These are phyloP conservation scores for Kodamaea plutei DNA, from an alignment of 1,139 yeast genomes.

Conservation along the genomic window DNA sequence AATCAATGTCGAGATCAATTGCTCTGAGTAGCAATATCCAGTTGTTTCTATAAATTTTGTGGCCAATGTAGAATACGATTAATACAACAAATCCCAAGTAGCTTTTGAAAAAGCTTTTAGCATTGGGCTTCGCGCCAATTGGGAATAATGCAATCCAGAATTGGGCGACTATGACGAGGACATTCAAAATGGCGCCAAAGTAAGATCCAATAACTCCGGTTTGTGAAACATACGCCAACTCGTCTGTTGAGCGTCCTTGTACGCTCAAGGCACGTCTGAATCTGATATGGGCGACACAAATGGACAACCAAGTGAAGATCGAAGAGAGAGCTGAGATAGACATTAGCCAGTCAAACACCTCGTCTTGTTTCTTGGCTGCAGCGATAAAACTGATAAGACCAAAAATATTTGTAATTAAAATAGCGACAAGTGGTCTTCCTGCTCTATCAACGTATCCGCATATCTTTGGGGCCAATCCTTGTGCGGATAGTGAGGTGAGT, in stretches of 20 bases:
- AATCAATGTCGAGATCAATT: slow-evolving; percentile 57
- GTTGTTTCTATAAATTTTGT: slow-evolving; percentile 39
- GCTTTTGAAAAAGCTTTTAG: slow-evolving; percentile 30
- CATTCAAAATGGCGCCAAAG: slow-evolving; percentile 43
- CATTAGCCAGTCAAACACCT: slow-evolving; percentile 34
- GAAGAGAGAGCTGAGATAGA: slow-evolving; percentile 38
- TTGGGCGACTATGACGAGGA: slow-evolving; percentile 52
- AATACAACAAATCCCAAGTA: slow-evolving; percentile 39
- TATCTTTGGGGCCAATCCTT: slow-evolving; percentile 24
- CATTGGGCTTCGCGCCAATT: slow-evolving; percentile 32
- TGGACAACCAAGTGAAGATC: slow-evolving; percentile 39
- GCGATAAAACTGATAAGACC: slow-evolving; percentile 28
- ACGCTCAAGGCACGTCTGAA: slow-evolving; percentile 31
- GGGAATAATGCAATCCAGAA: slow-evolving; percentile 45
- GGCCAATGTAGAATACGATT: slow-evolving; percentile 34
- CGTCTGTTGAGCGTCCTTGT: slow-evolving; percentile 42
- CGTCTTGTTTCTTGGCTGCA: slow-evolving; percentile 30
- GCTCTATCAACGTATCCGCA: slow-evolving; percentile 25
- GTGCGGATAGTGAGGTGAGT: slow-evolving; percentile 22
- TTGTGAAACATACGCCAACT: slow-evolving; percentile 52
- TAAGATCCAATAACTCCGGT: slow-evolving; percentile 53
- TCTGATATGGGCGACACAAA: slow-evolving; percentile 34
- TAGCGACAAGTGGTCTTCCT: slow-evolving; percentile 30
- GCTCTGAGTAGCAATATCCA: slow-evolving; percentile 40
- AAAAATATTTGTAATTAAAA: slow-evolving; percentile 24